Evolutionary conservation across 306 rosid genomes (phyloP).

Genomic region (Vigna mungo): DNA sequence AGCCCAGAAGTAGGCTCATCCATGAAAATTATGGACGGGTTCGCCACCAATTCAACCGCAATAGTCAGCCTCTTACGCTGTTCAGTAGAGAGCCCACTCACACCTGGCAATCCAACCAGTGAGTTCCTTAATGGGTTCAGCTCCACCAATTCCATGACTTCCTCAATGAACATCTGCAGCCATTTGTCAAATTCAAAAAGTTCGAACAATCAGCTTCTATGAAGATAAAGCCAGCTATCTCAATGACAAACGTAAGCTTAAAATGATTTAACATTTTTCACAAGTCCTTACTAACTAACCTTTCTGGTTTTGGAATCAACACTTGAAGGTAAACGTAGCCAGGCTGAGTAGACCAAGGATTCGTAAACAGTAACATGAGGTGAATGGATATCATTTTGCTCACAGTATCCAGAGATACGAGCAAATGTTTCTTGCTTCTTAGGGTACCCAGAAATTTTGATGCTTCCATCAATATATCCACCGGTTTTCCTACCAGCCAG

Average conservation of each 20-base stretch:
- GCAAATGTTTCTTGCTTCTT: slow-evolving; percentile 75
- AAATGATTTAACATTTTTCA: not conserved
- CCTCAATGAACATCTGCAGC: slow-evolving; percentile 80
- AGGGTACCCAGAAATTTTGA: slow-evolving; percentile 69
- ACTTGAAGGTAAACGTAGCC: slow-evolving; percentile 61
- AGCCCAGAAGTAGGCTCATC: slow-evolving; percentile 96
- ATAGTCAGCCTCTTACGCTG: slow-evolving; percentile 90
- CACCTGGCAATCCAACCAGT: slow-evolving; percentile 86
- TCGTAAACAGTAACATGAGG: slow-evolving; percentile 75
- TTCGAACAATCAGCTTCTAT: slow-evolving; percentile 23
- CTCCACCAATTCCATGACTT: slow-evolving; percentile 92
- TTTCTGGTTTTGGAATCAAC: slow-evolving; percentile 54
- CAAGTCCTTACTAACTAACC: slow-evolving; percentile 32
- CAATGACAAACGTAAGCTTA: not conserved
- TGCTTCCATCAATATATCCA: slow-evolving; percentile 69
- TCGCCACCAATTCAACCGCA: slow-evolving; percentile 89
- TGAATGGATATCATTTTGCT: slow-evolving; percentile 76
- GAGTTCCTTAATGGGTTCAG: slow-evolving; percentile 67
- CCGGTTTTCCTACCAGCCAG: slow-evolving; percentile 78
- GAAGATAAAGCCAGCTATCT: not conserved
- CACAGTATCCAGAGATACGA: slow-evolving; percentile 67
- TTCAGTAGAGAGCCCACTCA: slow-evolving; percentile 84
- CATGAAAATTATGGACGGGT: slow-evolving; percentile 94
- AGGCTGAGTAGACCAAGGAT: slow-evolving; percentile 66
- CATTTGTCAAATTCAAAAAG: not conserved